Conservation (phyloP, 768 basidiomycete species). For the Lactarius evosmus region DNA sequence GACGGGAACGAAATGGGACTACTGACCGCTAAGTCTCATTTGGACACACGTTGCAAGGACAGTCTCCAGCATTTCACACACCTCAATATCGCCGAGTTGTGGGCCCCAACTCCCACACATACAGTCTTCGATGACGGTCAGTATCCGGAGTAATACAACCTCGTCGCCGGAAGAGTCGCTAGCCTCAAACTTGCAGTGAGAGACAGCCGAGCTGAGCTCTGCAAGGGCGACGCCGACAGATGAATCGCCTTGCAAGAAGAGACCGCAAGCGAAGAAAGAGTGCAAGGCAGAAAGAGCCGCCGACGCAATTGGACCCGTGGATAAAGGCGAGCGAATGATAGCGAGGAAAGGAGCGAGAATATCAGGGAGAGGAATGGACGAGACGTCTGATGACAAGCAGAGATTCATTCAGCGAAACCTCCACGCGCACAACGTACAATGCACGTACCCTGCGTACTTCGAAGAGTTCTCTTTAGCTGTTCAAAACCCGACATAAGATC, state of each 20-base stretch:
- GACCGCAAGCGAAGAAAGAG: slow-evolving; percentile 76
- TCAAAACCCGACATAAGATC: slow-evolving; percentile 91
- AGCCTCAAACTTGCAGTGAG: slow-evolving; percentile 97
- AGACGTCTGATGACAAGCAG: slow-evolving; percentile 48
- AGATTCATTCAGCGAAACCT: not conserved
- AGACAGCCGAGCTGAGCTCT: slow-evolving; percentile 84
- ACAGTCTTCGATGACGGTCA: slow-evolving; percentile 84
- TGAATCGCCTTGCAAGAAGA: slow-evolving; percentile 58
- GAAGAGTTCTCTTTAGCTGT: slow-evolving; percentile 71
- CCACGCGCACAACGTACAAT: not conserved
- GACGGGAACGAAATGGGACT: not conserved
- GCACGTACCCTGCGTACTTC: slow-evolving; percentile 60
- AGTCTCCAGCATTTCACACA: slow-evolving; percentile 98
- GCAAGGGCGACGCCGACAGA: slow-evolving; percentile 65
- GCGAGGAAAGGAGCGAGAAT: slow-evolving; percentile 88
- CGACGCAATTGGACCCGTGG: slow-evolving; percentile 97
- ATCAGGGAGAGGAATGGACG: slow-evolving; percentile 51
- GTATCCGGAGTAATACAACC: slow-evolving; percentile 87
- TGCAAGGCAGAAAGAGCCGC: slow-evolving; percentile 85
- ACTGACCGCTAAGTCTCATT: slow-evolving; percentile 90
- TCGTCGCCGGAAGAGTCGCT: slow-evolving; percentile 98
- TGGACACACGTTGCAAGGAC: slow-evolving; percentile 96
- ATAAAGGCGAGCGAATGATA: slow-evolving; percentile 88
- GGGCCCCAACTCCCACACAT: slow-evolving; percentile 66
- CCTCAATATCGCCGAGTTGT: slow-evolving; percentile 85